Evolutionary conservation across 2,329 filamentous ascomycete species (phyloP), one percentile per base, ranked within the genome.

Genomic region (Trichoderma sp.): DNA sequence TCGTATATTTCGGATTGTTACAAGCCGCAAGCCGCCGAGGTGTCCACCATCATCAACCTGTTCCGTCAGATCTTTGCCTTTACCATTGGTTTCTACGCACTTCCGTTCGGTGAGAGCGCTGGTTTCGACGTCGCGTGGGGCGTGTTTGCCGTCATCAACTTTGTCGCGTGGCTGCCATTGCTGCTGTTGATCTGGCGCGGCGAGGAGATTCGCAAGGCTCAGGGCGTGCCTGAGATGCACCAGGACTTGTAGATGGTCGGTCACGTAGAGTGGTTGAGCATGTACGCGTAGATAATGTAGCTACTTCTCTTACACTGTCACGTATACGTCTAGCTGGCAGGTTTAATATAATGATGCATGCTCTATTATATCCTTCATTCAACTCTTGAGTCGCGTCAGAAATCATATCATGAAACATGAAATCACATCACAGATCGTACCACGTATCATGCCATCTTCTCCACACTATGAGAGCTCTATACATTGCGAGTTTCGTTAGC

Each of bases 51-150:
- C 15, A 69, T 69, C 28, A 69, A 69, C 9, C 26, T 69, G 56
- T 69, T 69, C 36, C 66, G 66, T 18, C 66, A 69, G 6, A 69
- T 47, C n/a, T 69, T 69, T 61, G 66, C 66, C 7, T 69, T 69
- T 4, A 69, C 66, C 18, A 69, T 69, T 61, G 66, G 66, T 8
- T 69, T 69, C 34, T 69, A 69, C 14, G 66, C 66, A 14, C 28
- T 69, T 36, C 66, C 66, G 4, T 69, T 69, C 32, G 66, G 66
- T 2, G 56, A 69, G 28, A 51, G 26, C 18, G 66, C 66, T 24
- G 66, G 66, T 0, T 69, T 69, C 11, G 66, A 51, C 28, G 66
- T 69, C 15, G 66, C 66, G 18, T 69, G 66, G 66, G 66, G 66
- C 7, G 66, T 69, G 1, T 69, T 69, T 61, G 66, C 66, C 26